These are phyloP conservation scores for Aspergillus japonicus DNA, from an alignment of 2,329 filamentous ascomycete genomes.

Conservation along the genomic window DNA sequence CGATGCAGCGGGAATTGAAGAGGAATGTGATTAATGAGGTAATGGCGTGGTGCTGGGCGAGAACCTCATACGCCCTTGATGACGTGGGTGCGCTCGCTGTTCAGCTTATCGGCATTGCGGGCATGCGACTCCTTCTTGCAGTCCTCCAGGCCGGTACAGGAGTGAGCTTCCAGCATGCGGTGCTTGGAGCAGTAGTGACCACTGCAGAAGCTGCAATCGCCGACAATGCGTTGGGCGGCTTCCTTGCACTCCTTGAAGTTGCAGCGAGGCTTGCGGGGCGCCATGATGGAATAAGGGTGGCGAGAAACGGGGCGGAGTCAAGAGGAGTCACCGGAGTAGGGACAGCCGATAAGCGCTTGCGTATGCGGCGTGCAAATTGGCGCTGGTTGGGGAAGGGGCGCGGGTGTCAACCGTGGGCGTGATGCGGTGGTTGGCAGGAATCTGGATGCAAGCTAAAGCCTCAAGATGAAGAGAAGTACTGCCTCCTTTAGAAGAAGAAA, in stretches of 20 bases:
- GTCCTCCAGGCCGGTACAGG: slow-evolving; percentile 88
- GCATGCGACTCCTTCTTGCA: slow-evolving; percentile 98
- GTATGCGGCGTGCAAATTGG: not conserved
- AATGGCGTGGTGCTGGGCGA: not conserved
- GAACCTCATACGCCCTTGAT: slow-evolving; percentile 80
- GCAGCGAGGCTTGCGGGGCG: slow-evolving; percentile 67
- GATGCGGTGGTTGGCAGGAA: not conserved
- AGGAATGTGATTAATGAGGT: slow-evolving; percentile 13
- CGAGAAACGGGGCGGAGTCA: slow-evolving; percentile 12
- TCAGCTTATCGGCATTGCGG: slow-evolving; percentile 87
- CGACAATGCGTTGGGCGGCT: slow-evolving; percentile 85
- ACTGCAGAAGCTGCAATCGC: slow-evolving; percentile 92
- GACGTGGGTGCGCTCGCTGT: slow-evolving; percentile 88
- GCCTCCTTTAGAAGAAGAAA: not conserved
- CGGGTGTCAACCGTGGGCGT: slow-evolving; percentile 2
- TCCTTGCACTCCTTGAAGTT: slow-evolving; percentile 86
- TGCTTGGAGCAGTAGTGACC: slow-evolving; percentile 96
- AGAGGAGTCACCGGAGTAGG: slow-evolving; percentile 14
- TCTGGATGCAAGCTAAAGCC: not conserved
- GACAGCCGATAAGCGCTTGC: slow-evolving; percentile 10
- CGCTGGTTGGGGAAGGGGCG: not conserved
- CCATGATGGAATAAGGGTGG: slow-evolving; percentile 30
- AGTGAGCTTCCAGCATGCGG: slow-evolving; percentile 88
- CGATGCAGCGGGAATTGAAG: slow-evolving; percentile 18
- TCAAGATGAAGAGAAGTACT: not conserved